These are phyloP conservation scores for Wickerhamomyces chaumierensis DNA, from an alignment of 805 yeast genomes.

Conservation along the genomic window DNA sequence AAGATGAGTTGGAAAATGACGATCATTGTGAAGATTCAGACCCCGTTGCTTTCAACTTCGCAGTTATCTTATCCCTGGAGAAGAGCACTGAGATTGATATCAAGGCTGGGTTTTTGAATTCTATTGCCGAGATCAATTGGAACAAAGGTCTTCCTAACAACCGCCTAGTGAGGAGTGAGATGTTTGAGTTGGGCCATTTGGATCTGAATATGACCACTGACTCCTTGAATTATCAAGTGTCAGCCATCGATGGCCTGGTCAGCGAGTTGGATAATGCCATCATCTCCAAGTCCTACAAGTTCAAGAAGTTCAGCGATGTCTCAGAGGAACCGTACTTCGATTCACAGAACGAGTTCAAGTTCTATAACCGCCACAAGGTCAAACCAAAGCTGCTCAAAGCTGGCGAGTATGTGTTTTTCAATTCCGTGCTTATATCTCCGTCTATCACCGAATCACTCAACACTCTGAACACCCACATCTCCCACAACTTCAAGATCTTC, in stretches of 20 bases:
- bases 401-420: constrained; percentile 58
- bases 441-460: constrained; percentile 50
- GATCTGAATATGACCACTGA: constrained; percentile 31
- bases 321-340: not conserved
- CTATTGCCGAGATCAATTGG: constrained; percentile 38
- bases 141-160: constrained; percentile 41
- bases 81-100: constrained; percentile 28
- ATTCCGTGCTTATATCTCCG: constrained; percentile 53
- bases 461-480: constrained; percentile 36
- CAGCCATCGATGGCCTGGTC: constrained; percentile 9
- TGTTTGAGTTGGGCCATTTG: constrained; percentile 35
- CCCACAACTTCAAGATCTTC: constrained; percentile 30
- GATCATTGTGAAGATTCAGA: constrained; percentile 24
- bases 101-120: constrained; percentile 30
- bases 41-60: constrained; percentile 40
- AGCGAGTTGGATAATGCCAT: constrained; percentile 7
- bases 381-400: constrained; percentile 22
- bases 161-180: constrained; percentile 31
- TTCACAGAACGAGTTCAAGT: not conserved
- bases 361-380: constrained; percentile 6
- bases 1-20: constrained; percentile 25
- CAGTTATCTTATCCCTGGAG: constrained; percentile 33
- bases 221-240: constrained; percentile 21
- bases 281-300: constrained; percentile 2
- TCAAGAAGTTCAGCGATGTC: constrained; percentile 7